Evolutionary conservation across 306 rosid genomes (phyloP).

Genomic region (Cotoneaster glaucophyllus): DNA sequence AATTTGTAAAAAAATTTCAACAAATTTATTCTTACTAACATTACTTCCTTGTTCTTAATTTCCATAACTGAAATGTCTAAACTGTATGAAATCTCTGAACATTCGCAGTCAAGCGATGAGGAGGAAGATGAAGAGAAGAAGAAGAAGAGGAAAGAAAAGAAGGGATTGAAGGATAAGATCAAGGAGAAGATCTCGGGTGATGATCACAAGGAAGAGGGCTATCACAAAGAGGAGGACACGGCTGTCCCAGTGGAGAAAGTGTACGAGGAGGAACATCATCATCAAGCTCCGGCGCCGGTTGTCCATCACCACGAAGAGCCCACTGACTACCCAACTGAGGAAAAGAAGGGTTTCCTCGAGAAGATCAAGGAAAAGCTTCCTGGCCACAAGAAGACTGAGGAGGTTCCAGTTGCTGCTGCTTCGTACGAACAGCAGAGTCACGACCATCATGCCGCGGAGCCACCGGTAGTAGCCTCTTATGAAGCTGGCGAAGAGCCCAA

Average conservation of each 20-base stretch:
- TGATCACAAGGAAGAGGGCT: not conserved
- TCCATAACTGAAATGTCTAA: not conserved
- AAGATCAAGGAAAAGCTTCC: slow-evolving; percentile 84
- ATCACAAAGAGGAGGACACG: slow-evolving; percentile 24
- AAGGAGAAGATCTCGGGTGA: slow-evolving; percentile 27
- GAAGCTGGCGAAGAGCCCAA: slow-evolving; percentile 36
- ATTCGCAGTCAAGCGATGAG: slow-evolving; percentile 71
- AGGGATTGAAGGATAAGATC: slow-evolving; percentile 33
- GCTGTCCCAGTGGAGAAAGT: slow-evolving; percentile 46
- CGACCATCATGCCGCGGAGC: not conserved
- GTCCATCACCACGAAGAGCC: not conserved
- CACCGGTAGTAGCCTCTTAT: not conserved
- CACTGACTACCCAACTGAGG: slow-evolving; percentile 26
- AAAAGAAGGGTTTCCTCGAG: slow-evolving; percentile 75
- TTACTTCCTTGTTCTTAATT: too few relatives aligned
- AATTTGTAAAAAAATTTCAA: too few relatives aligned
- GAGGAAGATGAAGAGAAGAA: slow-evolving; percentile 48
- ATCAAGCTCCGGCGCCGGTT: not conserved
- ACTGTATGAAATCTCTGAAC: not conserved
- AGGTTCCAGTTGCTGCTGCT: slow-evolving; percentile 11
- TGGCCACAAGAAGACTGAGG: slow-evolving; percentile 72
- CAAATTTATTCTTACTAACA: too few relatives aligned
- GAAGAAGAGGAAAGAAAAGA: slow-evolving; percentile 47
- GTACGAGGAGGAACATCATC: slow-evolving; percentile 20
- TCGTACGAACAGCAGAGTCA: not conserved